phyloP scores from a whole-genome alignment of 2,329 filamentous ascomycete species.

The Aspergillus latus region DNA sequence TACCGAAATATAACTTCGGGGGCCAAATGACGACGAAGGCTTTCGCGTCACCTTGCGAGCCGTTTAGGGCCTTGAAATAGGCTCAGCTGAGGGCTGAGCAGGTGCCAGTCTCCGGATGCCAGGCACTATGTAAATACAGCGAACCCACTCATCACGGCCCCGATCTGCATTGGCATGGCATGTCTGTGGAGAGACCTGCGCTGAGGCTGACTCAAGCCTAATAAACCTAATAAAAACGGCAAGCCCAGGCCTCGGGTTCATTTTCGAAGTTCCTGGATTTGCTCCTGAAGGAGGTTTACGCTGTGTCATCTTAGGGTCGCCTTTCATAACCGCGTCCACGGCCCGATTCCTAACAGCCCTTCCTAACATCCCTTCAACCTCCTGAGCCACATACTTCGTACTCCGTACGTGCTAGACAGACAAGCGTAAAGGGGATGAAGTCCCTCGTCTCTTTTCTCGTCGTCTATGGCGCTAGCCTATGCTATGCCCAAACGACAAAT shows the following conservation, averaged over 20 bases:
- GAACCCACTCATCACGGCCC: too few relatives aligned
- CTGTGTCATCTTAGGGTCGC: background rate
- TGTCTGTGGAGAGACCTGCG: too few relatives aligned
- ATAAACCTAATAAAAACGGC: too few relatives aligned
- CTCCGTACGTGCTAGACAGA: background rate
- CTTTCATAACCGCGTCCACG: background rate
- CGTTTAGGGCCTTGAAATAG: background rate
- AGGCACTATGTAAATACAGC: background rate
- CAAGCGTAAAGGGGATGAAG: slow-evolving; percentile 4
- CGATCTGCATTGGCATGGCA: too few relatives aligned
- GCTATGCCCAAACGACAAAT: slow-evolving; percentile 1
- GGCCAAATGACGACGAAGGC: background rate
- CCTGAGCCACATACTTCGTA: background rate
- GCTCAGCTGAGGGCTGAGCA: background rate
- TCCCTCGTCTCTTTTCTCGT: background rate
- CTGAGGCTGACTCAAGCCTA: too few relatives aligned
- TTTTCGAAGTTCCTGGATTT: too few relatives aligned
- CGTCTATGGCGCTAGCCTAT: background rate
- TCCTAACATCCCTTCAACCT: too few relatives aligned
- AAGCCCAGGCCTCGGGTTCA: too few relatives aligned
- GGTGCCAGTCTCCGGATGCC: background rate
- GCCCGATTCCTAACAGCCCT: background rate
- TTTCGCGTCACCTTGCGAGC: background rate
- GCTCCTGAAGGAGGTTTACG: background rate
- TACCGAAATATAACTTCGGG: background rate